phyloP scores from a whole-genome alignment of 768 basidiomycete species.

The Mycena crocata region DNA sequence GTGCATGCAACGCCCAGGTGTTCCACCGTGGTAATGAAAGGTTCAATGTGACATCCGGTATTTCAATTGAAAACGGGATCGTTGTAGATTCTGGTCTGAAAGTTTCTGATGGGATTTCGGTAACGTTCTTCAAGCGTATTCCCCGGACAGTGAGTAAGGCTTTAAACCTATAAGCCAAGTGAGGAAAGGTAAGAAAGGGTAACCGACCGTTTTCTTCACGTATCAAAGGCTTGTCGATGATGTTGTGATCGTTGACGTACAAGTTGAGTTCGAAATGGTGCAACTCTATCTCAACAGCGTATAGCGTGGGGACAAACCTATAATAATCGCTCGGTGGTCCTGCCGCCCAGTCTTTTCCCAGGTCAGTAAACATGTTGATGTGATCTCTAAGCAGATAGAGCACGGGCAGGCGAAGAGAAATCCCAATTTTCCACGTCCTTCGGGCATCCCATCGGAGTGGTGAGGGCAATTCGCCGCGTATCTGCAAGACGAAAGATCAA shows the following conservation, averaged over 20 bases:
- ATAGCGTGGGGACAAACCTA: conserved; percentile 87
- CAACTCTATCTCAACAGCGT: conserved; percentile 76
- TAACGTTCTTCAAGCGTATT: conserved; percentile 58
- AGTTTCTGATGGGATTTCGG: conserved; percentile 73
- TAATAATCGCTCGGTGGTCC: conserved; percentile 85
- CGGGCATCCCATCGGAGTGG: conserved; percentile 86
- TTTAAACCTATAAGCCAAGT: conserved; percentile 42
- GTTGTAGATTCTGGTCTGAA: conserved; percentile 79
- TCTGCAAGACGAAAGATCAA: conserved; percentile 47
- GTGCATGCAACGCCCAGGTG: conserved; percentile 78
- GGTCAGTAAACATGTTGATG: conserved; percentile 92
- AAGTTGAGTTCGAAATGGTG: conserved; percentile 82
- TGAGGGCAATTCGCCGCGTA: conserved; percentile 80
- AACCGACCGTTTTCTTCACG: conserved; percentile 85
- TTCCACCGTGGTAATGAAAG: conserved; percentile 92
- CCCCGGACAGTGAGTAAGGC: conserved; percentile 82
- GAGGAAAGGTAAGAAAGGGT: not conserved
- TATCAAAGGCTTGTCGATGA: conserved; percentile 88
- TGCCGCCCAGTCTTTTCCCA: conserved; percentile 92
- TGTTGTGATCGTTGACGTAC: conserved; percentile 96
- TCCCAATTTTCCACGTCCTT: conserved; percentile 83
- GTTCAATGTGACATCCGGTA: conserved; percentile 65
- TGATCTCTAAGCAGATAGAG: conserved; percentile 92
- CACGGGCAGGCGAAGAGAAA: conserved; percentile 77
- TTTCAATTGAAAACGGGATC: conserved; percentile 73